Evolutionary conservation across 2,329 filamentous ascomycete species (phyloP).

Genomic region (Fusarium nygamai): DNA sequence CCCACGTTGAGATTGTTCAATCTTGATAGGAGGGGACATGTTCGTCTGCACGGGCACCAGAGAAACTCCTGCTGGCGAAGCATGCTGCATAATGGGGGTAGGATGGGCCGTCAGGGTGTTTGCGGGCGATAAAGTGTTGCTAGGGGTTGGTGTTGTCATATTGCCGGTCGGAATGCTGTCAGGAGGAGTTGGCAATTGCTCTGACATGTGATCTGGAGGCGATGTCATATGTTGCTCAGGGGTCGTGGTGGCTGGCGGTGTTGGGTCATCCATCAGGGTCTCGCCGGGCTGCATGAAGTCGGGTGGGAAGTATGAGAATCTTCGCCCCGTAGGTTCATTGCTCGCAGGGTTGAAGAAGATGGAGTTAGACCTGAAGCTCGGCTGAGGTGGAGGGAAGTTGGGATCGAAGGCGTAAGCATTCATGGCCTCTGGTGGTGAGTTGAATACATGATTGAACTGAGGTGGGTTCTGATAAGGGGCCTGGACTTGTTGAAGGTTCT

Average conservation of each 20-base stretch:
- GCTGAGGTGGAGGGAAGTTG: slow-evolving; percentile 57
- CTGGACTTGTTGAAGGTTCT: slow-evolving; percentile 48
- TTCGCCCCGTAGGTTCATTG: slow-evolving; percentile 63
- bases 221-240: slow-evolving; percentile 44
- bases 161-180: slow-evolving; percentile 52
- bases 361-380: slow-evolving; percentile 71
- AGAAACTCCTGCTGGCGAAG: slow-evolving; percentile 40
- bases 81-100: slow-evolving; percentile 42
- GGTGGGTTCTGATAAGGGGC: slow-evolving; percentile 58
- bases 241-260: slow-evolving; percentile 46
- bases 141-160: slow-evolving; percentile 45
- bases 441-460: slow-evolving; percentile 68
- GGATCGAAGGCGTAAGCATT: slow-evolving; percentile 57
- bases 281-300: slow-evolving; percentile 55
- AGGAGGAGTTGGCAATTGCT: slow-evolving; percentile 55
- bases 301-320: slow-evolving; percentile 73
- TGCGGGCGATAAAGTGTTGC: slow-evolving; percentile 52
- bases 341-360: slow-evolving; percentile 70
- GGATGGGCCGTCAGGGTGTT: slow-evolving; percentile 47
- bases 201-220: slow-evolving; percentile 44
- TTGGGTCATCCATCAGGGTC: slow-evolving; percentile 47
- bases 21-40: slow-evolving; percentile 48
- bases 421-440: slow-evolving; percentile 64
- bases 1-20: slow-evolving; percentile 40
- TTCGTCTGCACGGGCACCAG: slow-evolving; percentile 40